Conservation (phyloP, 768 basidiomycete species). For the Chalciporus pseudorubinellus region DNA sequence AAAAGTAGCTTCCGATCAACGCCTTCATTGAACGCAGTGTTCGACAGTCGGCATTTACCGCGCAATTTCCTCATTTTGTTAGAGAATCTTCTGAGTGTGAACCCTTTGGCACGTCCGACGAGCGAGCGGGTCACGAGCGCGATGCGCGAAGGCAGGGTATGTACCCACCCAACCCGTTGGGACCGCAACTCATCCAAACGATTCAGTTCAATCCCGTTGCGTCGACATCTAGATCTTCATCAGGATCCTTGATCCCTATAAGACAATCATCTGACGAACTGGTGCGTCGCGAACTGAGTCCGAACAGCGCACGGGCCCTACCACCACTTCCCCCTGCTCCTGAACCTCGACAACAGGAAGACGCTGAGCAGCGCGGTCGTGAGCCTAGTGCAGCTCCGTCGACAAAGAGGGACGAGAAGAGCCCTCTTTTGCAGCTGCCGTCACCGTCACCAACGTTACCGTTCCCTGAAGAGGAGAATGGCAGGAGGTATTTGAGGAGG, state of each 20-base stretch:
- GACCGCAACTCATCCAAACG: conserved; percentile 1
- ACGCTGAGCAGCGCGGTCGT: background rate
- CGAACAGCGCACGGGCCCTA: conserved; percentile 11
- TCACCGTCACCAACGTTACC: background rate
- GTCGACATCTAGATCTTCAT: conserved; percentile 6
- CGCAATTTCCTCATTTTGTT: conserved; percentile 68
- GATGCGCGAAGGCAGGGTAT: conserved; percentile 70
- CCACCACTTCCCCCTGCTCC: conserved; percentile 10
- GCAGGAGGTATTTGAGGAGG: background rate
- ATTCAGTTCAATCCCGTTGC: conserved; percentile 29
- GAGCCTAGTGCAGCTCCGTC: background rate
- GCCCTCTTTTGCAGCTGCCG: conserved; percentile 15
- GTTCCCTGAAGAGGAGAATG: background rate
- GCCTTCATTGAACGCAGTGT: conserved; percentile 47
- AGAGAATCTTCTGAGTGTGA: conserved; percentile 64
- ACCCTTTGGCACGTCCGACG: conserved; percentile 60
- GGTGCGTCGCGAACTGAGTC: conserved; percentile 11
- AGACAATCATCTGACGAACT: conserved; percentile 11
- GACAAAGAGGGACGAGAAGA: conserved; percentile 11
- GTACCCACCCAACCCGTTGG: conserved; percentile 20
- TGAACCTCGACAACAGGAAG: conserved; percentile 6
- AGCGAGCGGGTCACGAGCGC: conserved; percentile 71
- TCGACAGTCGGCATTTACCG: conserved; percentile 72
- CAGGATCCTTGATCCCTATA: conserved; percentile 24
- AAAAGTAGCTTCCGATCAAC: conserved; percentile 52